Conservation (phyloP, 768 basidiomycete species). For the Hypholoma fasciculare region DNA sequence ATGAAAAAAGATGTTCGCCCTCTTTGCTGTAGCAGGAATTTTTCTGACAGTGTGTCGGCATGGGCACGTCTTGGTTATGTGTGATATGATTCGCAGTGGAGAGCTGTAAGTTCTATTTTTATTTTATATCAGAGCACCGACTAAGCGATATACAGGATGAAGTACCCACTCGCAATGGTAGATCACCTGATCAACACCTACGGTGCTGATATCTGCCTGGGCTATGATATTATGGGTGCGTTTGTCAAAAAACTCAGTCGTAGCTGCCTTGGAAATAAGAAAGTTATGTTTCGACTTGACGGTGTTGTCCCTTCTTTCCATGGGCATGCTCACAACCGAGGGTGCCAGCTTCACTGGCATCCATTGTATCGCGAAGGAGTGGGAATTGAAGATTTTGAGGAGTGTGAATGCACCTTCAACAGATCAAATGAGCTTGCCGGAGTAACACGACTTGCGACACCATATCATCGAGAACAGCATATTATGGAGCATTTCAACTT, state of each 20-base stretch:
- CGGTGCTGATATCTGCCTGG: constrained; percentile 15
- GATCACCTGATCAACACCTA: constrained; percentile 12
- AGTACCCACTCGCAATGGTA: constrained; percentile 24
- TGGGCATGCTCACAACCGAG: constrained; percentile 26
- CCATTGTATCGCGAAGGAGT: constrained; percentile 24
- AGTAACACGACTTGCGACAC: neutral
- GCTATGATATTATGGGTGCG: constrained; percentile 28
- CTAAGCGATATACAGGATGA: constrained; percentile 25
- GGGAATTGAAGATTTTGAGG: constrained; percentile 30
- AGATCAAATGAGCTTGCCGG: constrained; percentile 26
- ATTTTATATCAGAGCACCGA: too few relatives aligned
- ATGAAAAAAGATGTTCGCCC: constrained; percentile 18
- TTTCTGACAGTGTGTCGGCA: constrained; percentile 27
- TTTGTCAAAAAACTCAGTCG: constrained; percentile 21
- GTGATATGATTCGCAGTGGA: constrained; percentile 27
- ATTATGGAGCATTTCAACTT: constrained; percentile 9
- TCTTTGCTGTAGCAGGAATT: constrained; percentile 24
- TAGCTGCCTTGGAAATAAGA: constrained; percentile 16
- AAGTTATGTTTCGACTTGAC: neutral
- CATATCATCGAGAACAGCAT: constrained; percentile 5
- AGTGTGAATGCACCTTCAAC: constrained; percentile 25
- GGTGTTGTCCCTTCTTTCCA: constrained; percentile 22
- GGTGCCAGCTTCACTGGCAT: constrained; percentile 23
- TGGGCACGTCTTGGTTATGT: constrained; percentile 24
- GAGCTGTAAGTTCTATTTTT: constrained; percentile 19